phyloP scores from a whole-genome alignment of 164 flowering plant genomes.

The Chimonanthus praecox region DNA sequence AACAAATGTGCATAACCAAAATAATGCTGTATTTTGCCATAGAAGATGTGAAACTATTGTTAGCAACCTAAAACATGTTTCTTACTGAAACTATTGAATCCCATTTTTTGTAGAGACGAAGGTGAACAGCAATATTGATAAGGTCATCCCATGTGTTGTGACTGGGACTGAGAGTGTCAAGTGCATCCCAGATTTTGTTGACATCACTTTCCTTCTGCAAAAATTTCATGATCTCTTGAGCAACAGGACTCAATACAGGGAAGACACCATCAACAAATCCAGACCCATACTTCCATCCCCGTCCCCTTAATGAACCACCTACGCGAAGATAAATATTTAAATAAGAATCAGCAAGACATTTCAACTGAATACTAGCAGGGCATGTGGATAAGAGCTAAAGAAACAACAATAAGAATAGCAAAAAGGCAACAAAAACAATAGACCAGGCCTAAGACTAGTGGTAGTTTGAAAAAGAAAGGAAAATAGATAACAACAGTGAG shows the following conservation, averaged over 20 bases:
- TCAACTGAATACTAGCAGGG: neutral
- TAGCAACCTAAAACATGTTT: conserved; percentile 1
- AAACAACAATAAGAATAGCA: neutral
- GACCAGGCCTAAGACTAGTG: neutral
- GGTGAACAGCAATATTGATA: conserved; percentile 68
- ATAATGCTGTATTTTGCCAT: neutral
- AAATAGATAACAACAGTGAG: too few species aligned
- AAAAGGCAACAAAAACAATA: neutral
- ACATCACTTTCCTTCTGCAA: conserved; percentile 38
- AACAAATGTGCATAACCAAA: neutral
- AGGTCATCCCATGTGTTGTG: conserved; percentile 81
- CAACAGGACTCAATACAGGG: conserved; percentile 74
- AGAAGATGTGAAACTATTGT: neutral
- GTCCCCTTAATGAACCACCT: conserved; percentile 82
- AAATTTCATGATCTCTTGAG: conserved; percentile 48
- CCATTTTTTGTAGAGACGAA: conserved; percentile 69
- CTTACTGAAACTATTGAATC: conserved; percentile 50
- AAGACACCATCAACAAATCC: conserved; percentile 92
- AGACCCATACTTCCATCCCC: conserved; percentile 91
- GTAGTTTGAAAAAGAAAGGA: neutral
- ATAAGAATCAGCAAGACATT: neutral
- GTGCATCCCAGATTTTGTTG: conserved; percentile 33
- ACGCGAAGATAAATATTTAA: conserved; percentile 1
- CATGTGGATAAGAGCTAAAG: neutral
- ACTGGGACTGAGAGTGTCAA: conserved; percentile 50